Conservation (phyloP, 78 protist genomes). For the Dictyostelium intermedium region DNA sequence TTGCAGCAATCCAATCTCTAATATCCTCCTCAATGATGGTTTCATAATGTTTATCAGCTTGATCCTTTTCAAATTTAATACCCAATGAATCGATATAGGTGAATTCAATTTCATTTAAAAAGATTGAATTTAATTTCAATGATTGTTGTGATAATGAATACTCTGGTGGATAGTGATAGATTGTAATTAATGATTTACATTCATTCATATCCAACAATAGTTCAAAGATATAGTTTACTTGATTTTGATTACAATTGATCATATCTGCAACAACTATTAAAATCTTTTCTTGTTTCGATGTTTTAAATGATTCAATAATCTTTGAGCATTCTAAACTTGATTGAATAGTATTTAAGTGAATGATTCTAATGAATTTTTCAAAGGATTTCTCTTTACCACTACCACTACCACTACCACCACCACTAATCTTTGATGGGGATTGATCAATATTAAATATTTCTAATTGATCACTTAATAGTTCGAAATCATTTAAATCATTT, state of each 20-base stretch:
- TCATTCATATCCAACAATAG: not conserved
- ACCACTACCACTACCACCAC: not conserved
- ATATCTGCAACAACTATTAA: slow-evolving; percentile 45
- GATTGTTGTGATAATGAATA: slow-evolving; percentile 33
- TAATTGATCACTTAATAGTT: not conserved
- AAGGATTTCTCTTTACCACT: no score
- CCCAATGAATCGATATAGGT: slow-evolving; percentile 59
- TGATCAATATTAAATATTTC: not conserved
- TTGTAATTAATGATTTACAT: not conserved
- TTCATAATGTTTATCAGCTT: slow-evolving; percentile 1
- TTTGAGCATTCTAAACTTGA: slow-evolving; percentile 31
- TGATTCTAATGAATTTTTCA: not conserved
- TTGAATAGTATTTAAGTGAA: slow-evolving; percentile 1
- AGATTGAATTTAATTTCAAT: slow-evolving; percentile 35
- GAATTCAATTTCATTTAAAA: slow-evolving; percentile 46
- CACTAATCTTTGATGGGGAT: not conserved
- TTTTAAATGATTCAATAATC: not conserved
- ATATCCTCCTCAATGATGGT: not conserved
- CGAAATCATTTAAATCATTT: not conserved
- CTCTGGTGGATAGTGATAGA: slow-evolving; percentile 62
- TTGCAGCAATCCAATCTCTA: not conserved
- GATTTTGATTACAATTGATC: slow-evolving; percentile 33
- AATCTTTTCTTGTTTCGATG: not conserved
- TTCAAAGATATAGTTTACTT: slow-evolving; percentile 26
- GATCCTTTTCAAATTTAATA: slow-evolving; percentile 24